Evolutionary conservation across 768 basidiomycete species (phyloP).

Genomic region (Panaeolus papilionaceus): DNA sequence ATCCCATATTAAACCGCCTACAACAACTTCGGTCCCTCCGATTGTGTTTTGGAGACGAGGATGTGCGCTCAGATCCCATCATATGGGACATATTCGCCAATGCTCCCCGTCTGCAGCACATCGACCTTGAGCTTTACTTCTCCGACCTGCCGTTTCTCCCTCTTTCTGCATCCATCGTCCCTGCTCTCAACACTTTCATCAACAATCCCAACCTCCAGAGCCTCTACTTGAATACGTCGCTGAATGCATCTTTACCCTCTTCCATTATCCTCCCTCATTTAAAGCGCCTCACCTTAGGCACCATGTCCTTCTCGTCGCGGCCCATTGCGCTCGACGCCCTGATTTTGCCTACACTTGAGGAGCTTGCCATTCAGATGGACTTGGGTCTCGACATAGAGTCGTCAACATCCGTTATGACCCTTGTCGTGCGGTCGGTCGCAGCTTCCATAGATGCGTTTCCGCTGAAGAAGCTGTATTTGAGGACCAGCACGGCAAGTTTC

Average conservation of each 20-base stretch:
- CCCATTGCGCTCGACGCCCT: neutral
- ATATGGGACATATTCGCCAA: neutral
- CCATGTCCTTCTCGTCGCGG: too few relatives aligned
- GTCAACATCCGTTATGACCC: too few relatives aligned
- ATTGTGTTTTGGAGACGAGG: neutral
- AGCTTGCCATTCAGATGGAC: neutral
- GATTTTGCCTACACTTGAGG: neutral
- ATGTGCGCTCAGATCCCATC: neutral
- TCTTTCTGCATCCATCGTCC: neutral
- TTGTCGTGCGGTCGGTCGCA: too few relatives aligned
- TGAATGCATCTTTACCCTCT: neutral
- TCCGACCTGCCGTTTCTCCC: neutral
- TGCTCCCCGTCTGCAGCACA: neutral
- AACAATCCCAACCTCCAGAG: neutral
- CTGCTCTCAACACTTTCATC: neutral
- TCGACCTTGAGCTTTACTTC: neutral
- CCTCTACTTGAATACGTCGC: neutral
- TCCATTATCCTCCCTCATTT: neutral
- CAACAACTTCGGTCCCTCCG: neutral
- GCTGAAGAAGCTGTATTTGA: too few relatives aligned
- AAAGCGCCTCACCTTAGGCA: neutral
- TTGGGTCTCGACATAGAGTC: too few relatives aligned
- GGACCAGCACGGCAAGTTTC: too few relatives aligned
- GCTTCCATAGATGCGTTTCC: too few relatives aligned
- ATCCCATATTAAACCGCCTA: neutral